A percentile compares a stretch with the other conserved stretches of the same genome.
Evolutionary conservation across 2,329 filamentous ascomycete genomes (phyloP).

Genomic region (Aureobasidium mangrovei): DNA sequence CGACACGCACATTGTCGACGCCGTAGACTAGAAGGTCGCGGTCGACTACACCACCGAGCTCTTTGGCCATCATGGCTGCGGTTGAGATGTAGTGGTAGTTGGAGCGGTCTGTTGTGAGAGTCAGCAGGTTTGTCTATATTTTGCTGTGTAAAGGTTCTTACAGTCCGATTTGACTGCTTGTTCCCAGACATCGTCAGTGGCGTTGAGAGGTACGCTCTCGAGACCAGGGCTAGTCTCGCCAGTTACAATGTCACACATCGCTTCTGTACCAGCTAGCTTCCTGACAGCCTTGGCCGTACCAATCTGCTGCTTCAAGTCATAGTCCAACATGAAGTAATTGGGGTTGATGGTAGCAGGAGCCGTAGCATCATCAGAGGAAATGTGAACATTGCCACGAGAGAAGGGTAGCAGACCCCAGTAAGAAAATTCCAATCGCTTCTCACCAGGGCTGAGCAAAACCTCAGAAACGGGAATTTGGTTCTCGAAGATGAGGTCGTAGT

Average conservation of each 20-base stretch:
- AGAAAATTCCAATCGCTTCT: conserved; percentile 27
- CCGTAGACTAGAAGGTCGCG: conserved; percentile 27
- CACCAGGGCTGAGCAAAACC: conserved; percentile 32
- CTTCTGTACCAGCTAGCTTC: conserved; percentile 13
- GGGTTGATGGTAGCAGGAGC: conserved; percentile 32
- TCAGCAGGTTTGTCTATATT: not conserved
- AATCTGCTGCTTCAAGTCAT: conserved; percentile 27
- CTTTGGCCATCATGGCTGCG: conserved; percentile 27
- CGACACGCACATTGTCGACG: conserved; percentile 27
- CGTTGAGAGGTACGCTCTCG: conserved; percentile 13
- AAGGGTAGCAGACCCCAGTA: conserved; percentile 31
- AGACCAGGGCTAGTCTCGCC: conserved; percentile 14
- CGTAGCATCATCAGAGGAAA: conserved; percentile 24
- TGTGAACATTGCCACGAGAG: conserved; percentile 29
- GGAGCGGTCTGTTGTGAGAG: conserved; percentile 10
- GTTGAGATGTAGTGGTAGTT: conserved; percentile 29
- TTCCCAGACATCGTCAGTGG: conserved; percentile 19
- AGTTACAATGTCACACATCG: conserved; percentile 20
- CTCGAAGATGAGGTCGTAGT: conserved; percentile 43
- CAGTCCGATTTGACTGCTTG: conserved; percentile 3
- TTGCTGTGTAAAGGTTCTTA: not conserved
- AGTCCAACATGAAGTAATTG: conserved; percentile 32
- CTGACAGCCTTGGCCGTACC: conserved; percentile 26
- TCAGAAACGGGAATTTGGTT: conserved; percentile 39
- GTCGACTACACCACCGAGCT: conserved; percentile 30